Conservation (phyloP, 192 early-diverging fungal species). For the Phycomyces blakesleeanus region DNA sequence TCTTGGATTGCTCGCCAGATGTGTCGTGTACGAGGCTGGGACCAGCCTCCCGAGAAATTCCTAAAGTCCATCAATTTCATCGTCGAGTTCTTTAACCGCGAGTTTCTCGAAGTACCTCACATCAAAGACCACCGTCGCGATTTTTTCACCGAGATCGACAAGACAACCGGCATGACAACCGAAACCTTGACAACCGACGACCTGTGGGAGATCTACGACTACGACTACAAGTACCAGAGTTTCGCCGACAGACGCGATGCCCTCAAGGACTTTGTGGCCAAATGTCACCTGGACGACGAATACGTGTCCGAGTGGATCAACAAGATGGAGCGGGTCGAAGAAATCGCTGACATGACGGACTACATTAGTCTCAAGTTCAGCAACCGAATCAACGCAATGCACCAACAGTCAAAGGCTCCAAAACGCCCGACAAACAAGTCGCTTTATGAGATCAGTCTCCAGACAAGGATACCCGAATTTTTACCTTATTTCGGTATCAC, state of each 20-base stretch:
- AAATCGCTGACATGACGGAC: slow-evolving; percentile 59
- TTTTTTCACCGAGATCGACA: slow-evolving; percentile 60
- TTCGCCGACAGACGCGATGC: slow-evolving; percentile 60
- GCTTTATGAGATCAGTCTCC: slow-evolving; percentile 25
- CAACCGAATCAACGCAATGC: slow-evolving; percentile 27
- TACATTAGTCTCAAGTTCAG: slow-evolving; percentile 60
- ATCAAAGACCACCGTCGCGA: slow-evolving; percentile 85
- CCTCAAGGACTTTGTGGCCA: slow-evolving; percentile 48
- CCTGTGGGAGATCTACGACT: slow-evolving; percentile 88
- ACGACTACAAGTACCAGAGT: slow-evolving; percentile 71
- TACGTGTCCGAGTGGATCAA: slow-evolving; percentile 46
- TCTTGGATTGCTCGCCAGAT: slow-evolving; percentile 48
- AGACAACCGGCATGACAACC: slow-evolving; percentile 28
- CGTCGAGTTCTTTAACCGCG: slow-evolving; percentile 67
- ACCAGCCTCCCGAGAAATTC: slow-evolving; percentile 23
- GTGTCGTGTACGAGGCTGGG: slow-evolving; percentile 17
- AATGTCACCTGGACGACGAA: slow-evolving; percentile 43
- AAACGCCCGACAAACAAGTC: slow-evolving; percentile 38
- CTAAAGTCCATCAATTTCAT: slow-evolving; percentile 37
- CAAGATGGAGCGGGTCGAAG: slow-evolving; percentile 55
- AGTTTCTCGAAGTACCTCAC: slow-evolving; percentile 90
- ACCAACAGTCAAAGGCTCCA: slow-evolving; percentile 31
- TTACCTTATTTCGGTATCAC: slow-evolving; percentile 44
- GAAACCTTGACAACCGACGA: slow-evolving; percentile 66
- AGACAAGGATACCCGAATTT: slow-evolving; percentile 20